These are phyloP conservation scores for Eragrostis nindensis DNA, from an alignment of 176 grass and related monocot species.

Conservation along the genomic window DNA sequence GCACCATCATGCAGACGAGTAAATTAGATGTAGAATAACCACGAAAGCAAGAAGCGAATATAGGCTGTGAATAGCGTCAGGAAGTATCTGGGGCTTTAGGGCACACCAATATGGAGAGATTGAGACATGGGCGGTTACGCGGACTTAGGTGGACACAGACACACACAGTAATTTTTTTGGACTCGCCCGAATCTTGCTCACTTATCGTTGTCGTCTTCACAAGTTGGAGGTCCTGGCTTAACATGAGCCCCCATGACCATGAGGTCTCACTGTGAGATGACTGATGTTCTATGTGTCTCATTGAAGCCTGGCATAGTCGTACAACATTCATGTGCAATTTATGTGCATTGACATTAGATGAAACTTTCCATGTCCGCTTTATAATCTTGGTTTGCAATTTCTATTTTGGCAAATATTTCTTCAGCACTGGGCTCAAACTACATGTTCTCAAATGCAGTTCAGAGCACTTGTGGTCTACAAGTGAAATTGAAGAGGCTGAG, in stretches of 20 bases:
- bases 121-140: background rate
- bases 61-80: background rate
- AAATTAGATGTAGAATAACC: background rate
- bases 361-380: background rate
- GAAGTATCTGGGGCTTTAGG: background rate
- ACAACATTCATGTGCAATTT: background rate
- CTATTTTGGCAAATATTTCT: background rate
- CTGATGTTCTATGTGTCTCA: too few species aligned
- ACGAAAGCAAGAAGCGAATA: background rate
- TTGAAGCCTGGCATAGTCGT: background rate
- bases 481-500: constrained; percentile 76
- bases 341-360: background rate
- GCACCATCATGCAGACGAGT: background rate
- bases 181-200: background rate
- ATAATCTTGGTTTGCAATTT: background rate
- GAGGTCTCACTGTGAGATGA: too few species aligned
- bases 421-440: background rate
- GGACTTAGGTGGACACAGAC: background rate
- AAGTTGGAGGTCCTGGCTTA: too few species aligned
- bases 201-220: background rate
- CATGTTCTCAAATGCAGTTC: constrained; percentile 34
- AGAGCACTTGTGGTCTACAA: constrained; percentile 53
- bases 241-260: too few species aligned
- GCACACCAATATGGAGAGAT: background rate
- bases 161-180: background rate